Evolutionary conservation across 2,329 filamentous ascomycete genomes (phyloP).

Genomic region (Volutella citrinella): DNA sequence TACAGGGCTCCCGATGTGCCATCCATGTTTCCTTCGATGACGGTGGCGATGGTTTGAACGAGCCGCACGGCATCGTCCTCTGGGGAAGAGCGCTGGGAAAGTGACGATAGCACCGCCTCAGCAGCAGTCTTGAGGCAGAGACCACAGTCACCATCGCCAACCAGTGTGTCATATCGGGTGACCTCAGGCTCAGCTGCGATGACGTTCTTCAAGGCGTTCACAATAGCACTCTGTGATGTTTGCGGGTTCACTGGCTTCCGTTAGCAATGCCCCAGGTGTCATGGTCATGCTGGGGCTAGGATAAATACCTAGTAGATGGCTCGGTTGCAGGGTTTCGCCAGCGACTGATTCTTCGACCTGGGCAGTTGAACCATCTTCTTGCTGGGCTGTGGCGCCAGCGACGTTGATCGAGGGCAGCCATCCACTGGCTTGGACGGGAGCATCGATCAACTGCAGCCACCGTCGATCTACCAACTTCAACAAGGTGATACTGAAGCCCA

Average conservation of each 20-base stretch:
- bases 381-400: too few species aligned
- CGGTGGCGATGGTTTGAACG: too few species aligned
- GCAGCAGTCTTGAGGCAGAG: constrained; percentile 83
- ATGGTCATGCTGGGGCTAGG: too few species aligned
- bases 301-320: too few species aligned
- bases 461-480: constrained; percentile 29
- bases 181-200: constrained; percentile 68
- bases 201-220: constrained; percentile 56
- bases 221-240: constrained; percentile 50
- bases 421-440: constrained; percentile 65
- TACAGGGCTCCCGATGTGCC: constrained; percentile 72
- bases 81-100: too few species aligned
- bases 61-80: too few species aligned
- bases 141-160: constrained; percentile 88
- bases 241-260: too few species aligned
- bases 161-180: constrained; percentile 74
- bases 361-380: too few species aligned
- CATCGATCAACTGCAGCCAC: constrained; percentile 69
- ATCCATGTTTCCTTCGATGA: constrained; percentile 70
- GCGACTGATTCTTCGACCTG: constrained; percentile 65
- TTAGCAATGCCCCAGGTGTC: too few species aligned
- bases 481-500: constrained; percentile 66
- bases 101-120: constrained; percentile 60
- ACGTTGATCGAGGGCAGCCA: constrained; percentile 65
- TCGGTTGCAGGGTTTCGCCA: constrained; percentile 47